phyloP scores from a whole-genome alignment of 1,284 basidiomycete genomes.

The Malassezia equina region DNA sequence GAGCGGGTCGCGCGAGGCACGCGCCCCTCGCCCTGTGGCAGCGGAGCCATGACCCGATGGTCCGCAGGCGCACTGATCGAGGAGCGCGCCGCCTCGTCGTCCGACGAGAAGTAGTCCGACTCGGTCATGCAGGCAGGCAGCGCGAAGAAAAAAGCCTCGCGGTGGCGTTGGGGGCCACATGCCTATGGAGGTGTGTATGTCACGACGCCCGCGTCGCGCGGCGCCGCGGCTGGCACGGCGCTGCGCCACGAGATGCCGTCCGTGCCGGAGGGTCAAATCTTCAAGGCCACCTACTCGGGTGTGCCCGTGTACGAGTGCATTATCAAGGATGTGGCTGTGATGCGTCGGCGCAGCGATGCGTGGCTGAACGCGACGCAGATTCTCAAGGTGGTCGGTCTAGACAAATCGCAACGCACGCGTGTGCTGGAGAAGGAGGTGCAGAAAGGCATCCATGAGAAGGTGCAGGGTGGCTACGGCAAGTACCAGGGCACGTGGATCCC shows the following conservation, averaged over 20 bases:
- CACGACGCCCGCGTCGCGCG: neutral
- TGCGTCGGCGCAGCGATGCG: constrained; percentile 86
- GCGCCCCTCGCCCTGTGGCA: constrained; percentile 8
- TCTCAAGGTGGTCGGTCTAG: constrained; percentile 95
- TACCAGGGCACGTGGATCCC: constrained; percentile 99
- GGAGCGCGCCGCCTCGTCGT: constrained; percentile 13
- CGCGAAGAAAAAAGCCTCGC: constrained; percentile 1
- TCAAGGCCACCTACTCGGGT: constrained; percentile 49
- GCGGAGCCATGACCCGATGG: constrained; percentile 11
- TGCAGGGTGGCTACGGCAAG: constrained; percentile 98
- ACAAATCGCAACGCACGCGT: constrained; percentile 94
- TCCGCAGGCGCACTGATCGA: constrained; percentile 16
- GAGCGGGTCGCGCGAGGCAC: constrained; percentile 8
- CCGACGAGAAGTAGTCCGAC: constrained; percentile 17
- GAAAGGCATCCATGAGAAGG: constrained; percentile 97
- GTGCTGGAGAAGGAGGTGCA: constrained; percentile 96
- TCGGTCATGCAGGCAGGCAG: constrained; percentile 5
- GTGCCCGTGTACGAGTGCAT: constrained; percentile 51
- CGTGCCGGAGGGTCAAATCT: constrained; percentile 17
- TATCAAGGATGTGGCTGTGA: constrained; percentile 62
- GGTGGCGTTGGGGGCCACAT: neutral
- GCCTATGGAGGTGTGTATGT: constrained; percentile 6
- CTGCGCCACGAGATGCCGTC: constrained; percentile 8
- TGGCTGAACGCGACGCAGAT: constrained; percentile 98
- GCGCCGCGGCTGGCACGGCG: neutral